These are phyloP conservation scores for Fusarium longipes DNA, from an alignment of 2,329 filamentous ascomycete genomes.

Conservation along the genomic window DNA sequence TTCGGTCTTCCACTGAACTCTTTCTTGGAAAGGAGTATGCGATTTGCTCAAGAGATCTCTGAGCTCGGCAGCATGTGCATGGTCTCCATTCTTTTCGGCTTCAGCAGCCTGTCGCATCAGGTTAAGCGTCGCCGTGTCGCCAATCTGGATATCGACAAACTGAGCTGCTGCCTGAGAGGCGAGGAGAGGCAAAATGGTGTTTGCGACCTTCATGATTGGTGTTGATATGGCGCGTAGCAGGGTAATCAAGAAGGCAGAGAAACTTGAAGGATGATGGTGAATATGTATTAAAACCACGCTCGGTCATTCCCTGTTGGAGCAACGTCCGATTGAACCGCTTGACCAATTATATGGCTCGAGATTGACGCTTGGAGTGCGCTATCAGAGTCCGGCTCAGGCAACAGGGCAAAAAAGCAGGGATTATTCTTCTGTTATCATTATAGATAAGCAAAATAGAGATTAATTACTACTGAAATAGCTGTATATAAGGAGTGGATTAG, in stretches of 20 bases:
- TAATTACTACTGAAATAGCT: too few relatives aligned
- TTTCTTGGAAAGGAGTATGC: background rate
- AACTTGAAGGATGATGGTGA: background rate
- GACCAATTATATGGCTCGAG: background rate
- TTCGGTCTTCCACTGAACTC: constrained; percentile 6
- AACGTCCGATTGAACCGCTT: background rate
- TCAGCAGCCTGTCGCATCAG: constrained; percentile 8
- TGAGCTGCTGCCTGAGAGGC: constrained; percentile 17
- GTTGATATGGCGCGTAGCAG: background rate
- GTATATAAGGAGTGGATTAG: too few relatives aligned
- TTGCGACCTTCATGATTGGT: constrained; percentile 18
- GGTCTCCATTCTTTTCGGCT: constrained; percentile 5
- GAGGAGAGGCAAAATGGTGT: constrained; percentile 1
- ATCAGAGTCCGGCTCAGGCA: background rate
- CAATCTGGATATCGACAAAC: constrained; percentile 24
- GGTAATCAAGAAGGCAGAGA: background rate
- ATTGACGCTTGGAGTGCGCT: background rate
- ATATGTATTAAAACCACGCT: constrained; percentile 4
- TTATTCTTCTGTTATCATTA: background rate
- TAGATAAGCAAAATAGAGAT: background rate
- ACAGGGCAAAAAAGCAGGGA: background rate
- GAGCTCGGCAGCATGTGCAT: constrained; percentile 7
- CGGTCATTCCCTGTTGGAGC: constrained; percentile 10
- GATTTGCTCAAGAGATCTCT: background rate
- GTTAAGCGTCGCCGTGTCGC: background rate